A percentile compares a stretch with the other conserved stretches of the same genome.
Conservation (phyloP, 768 basidiomycete genomes). For the Sporobolomyces phaffii region DNA sequence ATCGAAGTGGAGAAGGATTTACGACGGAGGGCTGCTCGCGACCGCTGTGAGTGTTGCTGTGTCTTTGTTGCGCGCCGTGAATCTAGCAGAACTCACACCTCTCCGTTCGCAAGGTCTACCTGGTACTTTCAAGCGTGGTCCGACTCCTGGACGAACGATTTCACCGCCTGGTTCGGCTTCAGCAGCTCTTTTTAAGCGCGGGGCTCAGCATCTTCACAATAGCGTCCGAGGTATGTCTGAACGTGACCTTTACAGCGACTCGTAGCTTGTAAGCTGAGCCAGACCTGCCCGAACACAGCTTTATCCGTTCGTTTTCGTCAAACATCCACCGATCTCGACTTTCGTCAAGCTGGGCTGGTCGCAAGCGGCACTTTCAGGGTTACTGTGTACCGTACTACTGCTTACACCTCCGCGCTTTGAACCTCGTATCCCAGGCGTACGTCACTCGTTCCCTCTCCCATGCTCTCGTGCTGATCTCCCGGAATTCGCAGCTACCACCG, state of each 20-base stretch:
- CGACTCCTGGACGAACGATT: background rate
- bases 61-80: too few relatives aligned
- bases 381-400: background rate
- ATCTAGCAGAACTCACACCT: too few relatives aligned
- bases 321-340: background rate
- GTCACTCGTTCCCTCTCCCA: background rate
- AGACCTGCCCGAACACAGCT: background rate
- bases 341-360: background rate
- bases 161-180: background rate
- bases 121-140: background rate
- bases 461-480: background rate
- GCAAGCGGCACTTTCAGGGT: background rate
- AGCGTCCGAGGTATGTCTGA: background rate
- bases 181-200: constrained; percentile 4
- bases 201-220: background rate
- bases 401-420: background rate
- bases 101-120: too few relatives aligned
- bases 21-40: constrained; percentile 5
- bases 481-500: background rate
- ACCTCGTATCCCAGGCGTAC: background rate
- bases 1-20: constrained; percentile 13
- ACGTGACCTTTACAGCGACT: background rate
- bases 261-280: background rate
- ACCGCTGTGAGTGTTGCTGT: background rate
- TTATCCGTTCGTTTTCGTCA: constrained; percentile 17